Evolutionary conservation across 495 filamentous ascomycete genomes (phyloP).

Genomic region (Cercophora scortea): DNA sequence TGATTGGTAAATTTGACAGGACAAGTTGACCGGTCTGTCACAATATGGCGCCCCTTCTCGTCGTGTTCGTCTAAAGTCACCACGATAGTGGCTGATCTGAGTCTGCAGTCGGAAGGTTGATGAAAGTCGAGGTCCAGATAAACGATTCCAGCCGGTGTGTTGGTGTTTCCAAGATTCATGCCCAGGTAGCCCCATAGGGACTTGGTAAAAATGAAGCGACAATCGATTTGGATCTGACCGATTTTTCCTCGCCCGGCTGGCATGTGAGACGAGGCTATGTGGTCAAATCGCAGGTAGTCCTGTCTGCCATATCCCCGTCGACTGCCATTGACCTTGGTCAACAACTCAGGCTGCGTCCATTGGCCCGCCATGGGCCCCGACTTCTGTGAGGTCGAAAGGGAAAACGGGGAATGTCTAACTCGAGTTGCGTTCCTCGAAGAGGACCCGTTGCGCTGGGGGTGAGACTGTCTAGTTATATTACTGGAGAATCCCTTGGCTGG

Average conservation of each 20-base stretch:
- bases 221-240: constrained; percentile 19
- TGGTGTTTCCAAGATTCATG: not conserved
- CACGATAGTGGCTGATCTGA: constrained; percentile 18
- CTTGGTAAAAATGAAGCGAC: constrained; percentile 23
- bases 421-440: not conserved
- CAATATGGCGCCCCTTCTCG: not conserved
- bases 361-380: not conserved
- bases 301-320: not conserved
- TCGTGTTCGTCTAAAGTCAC: constrained; percentile 18
- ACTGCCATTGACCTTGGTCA: not conserved
- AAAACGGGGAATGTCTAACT: not conserved
- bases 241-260: constrained; percentile 7
- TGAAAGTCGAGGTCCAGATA: constrained; percentile 25
- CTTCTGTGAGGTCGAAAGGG: not conserved
- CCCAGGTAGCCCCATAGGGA: constrained; percentile 26
- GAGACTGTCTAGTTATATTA: too few relatives aligned
- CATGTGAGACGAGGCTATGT: constrained; percentile 8
- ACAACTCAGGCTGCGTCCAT: not conserved
- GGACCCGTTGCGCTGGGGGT: too few relatives aligned
- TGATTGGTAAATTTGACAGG: constrained; percentile 11
- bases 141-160: constrained; percentile 23
- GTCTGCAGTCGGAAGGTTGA: constrained; percentile 19
- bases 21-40: not conserved
- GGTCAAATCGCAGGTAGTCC: constrained; percentile 12
- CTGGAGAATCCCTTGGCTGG: too few relatives aligned